Evolutionary conservation across 805 yeast species (phyloP), one percentile per base, ranked within the genome.

Genomic region (Wickerhamiella dianesei): DNA sequence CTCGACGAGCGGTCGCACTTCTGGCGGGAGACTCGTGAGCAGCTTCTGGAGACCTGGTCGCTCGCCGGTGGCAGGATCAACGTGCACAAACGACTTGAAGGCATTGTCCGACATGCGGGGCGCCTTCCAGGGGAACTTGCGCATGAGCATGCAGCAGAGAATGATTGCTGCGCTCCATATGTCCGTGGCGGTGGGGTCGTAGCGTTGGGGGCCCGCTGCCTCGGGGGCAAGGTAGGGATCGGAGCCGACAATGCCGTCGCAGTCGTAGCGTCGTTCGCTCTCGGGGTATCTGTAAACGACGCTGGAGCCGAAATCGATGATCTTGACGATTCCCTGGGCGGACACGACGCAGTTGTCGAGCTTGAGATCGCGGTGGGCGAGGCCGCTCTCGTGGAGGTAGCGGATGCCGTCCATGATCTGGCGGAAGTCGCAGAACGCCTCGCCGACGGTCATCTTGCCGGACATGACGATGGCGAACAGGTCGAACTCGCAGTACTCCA

Each of bases 401-500:
- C 75, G 72, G 25, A 88, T 75, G 46, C 95, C 96, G 40, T 76
- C 76, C 58, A 87, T 64, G 32, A 88, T 76, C 65, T 85, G 95
- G 59, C 84, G 83, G 63, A 88, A 85, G 64, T 95, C 88, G 64
- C 96, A 88, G 62, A 79, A 79, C 35, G 85, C 74, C 63, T 88
- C 96, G 41, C 72, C 77, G 44, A 72, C 66, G 1, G 80, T 64
- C 96, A 88, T 88, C 57, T 83, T 82, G 56, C 86, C 85, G 45
- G 88, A 79, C 95, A 88, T 87, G 29, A 88, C 96, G 48, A 88
- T 83, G 9, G 96, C 96, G 64, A 88, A 88, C 54, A 88, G 69
- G 62, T 88, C 96, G 61, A 75, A 87, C 55, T 88, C 95, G 63
- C 95, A 87, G 63, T 85, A 88, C 60, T 88, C 96, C 94, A 88